Percentiles rank a stretch among this genome's conserved stretches.
These are phyloP conservation scores for Phialophora verrucosa DNA, from an alignment of 2,329 filamentous ascomycete species.

Conservation along the genomic window DNA sequence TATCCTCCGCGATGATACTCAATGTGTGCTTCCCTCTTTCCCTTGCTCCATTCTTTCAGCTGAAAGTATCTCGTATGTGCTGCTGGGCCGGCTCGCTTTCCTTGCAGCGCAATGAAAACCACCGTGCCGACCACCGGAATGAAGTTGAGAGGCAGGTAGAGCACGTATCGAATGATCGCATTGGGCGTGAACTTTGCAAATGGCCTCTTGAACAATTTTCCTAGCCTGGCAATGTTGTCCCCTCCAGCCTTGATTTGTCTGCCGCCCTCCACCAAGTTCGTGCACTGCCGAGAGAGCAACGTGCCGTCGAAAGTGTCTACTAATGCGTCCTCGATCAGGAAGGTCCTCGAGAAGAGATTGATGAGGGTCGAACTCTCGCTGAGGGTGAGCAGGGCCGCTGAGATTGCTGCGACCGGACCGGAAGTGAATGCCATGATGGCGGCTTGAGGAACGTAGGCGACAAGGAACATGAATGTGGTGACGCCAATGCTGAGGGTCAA, in stretches of 20 bases:
- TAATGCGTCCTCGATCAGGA: conserved; percentile 79
- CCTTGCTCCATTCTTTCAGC: conserved; percentile 78
- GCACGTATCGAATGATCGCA: conserved; percentile 75
- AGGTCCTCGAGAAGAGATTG: conserved; percentile 66
- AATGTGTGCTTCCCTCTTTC: conserved; percentile 71
- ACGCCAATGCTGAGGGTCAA: conserved; percentile 74
- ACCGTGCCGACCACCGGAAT: conserved; percentile 86
- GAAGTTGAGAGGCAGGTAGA: conserved; percentile 91
- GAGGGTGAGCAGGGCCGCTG: conserved; percentile 64
- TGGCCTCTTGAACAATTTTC: conserved; percentile 62
- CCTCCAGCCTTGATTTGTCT: conserved; percentile 68
- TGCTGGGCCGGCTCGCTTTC: conserved; percentile 60
- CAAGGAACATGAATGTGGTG: conserved; percentile 80
- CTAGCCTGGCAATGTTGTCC: conserved; percentile 62
- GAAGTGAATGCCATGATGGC: conserved; percentile 83
- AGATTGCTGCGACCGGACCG: conserved; percentile 71
- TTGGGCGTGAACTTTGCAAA: conserved; percentile 59
- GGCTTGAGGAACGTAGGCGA: conserved; percentile 85
- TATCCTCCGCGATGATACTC: conserved; percentile 75
- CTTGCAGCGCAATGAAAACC: conserved; percentile 79
- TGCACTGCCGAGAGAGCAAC: conserved; percentile 61
- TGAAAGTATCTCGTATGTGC: conserved; percentile 78
- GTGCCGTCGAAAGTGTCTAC: conserved; percentile 87
- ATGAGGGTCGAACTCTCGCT: conserved; percentile 62
- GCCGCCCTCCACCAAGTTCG: conserved; percentile 72